Conservation (phyloP, 73 alveolate genomes). For the Stentor coeruleus region DNA sequence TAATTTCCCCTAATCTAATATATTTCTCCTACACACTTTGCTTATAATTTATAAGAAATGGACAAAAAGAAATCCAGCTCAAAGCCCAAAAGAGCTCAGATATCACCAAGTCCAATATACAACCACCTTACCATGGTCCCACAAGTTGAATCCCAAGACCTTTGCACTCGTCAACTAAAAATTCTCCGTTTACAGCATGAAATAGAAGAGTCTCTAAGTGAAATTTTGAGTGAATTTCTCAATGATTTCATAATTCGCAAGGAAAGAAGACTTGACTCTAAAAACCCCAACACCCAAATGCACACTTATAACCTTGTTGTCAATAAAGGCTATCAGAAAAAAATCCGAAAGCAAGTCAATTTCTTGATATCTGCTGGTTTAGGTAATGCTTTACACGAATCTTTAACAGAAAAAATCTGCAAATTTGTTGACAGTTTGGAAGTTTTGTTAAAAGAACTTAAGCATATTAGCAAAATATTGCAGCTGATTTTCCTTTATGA, state of each 20-base stretch:
- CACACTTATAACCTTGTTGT: slow-evolving; percentile 3
- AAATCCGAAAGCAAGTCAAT: neutral
- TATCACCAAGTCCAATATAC: neutral
- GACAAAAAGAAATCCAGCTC: neutral
- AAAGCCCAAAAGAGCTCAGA: neutral
- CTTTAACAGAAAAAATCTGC: neutral
- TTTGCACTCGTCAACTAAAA: neutral
- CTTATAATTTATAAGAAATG: neutral
- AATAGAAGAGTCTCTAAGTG: neutral
- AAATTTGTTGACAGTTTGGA: neutral
- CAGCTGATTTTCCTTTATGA: neutral
- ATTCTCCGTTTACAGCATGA: neutral
- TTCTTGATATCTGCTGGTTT: neutral
- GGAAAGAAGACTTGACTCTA: neutral
- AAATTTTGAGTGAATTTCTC: neutral
- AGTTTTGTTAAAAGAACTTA: neutral
- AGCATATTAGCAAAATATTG: neutral
- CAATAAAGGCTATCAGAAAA: neutral
- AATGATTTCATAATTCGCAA: neutral
- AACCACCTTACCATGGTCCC: neutral
- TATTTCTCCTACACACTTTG: too few species aligned
- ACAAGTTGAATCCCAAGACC: neutral
- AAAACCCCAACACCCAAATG: neutral
- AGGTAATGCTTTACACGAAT: neutral
- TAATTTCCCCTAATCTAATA: too few species aligned